Evolutionary conservation across 306 rosid genomes (phyloP).

Genomic region (Datisca glomerata): DNA sequence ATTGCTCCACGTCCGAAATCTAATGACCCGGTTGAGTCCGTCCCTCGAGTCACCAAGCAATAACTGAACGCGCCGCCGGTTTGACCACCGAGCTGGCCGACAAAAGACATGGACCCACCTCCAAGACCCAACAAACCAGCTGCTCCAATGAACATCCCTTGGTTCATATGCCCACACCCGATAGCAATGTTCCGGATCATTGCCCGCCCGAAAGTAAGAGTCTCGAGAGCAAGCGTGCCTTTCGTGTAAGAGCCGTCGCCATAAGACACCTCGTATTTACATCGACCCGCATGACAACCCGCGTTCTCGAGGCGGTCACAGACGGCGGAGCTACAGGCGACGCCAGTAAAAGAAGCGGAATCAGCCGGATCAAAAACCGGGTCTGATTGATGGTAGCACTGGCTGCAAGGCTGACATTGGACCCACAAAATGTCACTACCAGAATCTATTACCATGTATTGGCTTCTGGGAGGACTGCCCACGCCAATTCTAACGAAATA

Average conservation of each 20-base stretch:
- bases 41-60: conserved; percentile 57
- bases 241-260: conserved; percentile 83
- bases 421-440: conserved; percentile 92
- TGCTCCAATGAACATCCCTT: conserved; percentile 84
- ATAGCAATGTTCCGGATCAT: conserved; percentile 53
- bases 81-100: conserved; percentile 74
- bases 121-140: conserved; percentile 84
- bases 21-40: conserved; percentile 35
- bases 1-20: conserved; percentile 68
- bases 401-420: conserved; percentile 71
- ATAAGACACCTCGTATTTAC: conserved; percentile 60
- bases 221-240: conserved; percentile 76
- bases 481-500: conserved; percentile 72
- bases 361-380: conserved; percentile 74
- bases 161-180: conserved; percentile 83
- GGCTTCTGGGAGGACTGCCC: conserved; percentile 67
- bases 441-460: conserved; percentile 67
- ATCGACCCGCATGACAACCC: conserved; percentile 45
- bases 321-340: conserved; percentile 51
- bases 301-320: conserved; percentile 56
- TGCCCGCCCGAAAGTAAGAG: conserved; percentile 52
- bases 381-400: conserved; percentile 73
- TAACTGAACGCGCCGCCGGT: conserved; percentile 67
- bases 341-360: conserved; percentile 49
- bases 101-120: conserved; percentile 74